A percentile compares a stretch with the other conserved stretches of the same genome.
These are phyloP conservation scores for Chlamydomonas incerta DNA, from an alignment of 139 green algal species.

Conservation along the genomic window DNA sequence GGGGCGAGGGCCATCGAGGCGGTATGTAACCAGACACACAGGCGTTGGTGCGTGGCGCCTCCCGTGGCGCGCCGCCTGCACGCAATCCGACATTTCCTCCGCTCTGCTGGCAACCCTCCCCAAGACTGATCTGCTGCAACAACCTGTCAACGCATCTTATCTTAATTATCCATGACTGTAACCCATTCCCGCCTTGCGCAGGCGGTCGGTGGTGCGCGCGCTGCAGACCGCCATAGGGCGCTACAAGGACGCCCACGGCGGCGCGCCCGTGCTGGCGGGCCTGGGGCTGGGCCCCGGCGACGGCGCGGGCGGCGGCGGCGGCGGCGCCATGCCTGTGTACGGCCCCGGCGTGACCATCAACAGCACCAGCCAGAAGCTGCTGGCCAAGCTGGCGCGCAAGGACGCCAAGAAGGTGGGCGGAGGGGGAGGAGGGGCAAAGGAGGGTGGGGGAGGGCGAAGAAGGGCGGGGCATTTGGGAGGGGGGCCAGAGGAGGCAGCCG, in stretches of 20 bases:
- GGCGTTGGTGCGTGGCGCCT: no score
- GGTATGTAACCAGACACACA: no score
- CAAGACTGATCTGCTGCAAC: no score
- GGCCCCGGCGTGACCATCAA: conserved; percentile 57
- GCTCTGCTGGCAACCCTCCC: no score
- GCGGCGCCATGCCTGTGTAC: conserved; percentile 47
- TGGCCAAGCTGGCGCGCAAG: conserved; percentile 80
- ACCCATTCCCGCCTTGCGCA: neutral
- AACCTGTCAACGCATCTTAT: no score
- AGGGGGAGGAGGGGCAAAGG: no score
- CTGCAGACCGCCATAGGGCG: conserved; percentile 14
- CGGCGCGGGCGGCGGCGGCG: neutral
- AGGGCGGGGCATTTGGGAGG: no score
- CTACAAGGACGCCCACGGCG: conserved; percentile 19
- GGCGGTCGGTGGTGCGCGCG: neutral
- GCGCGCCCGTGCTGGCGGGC: neutral
- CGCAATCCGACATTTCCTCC: no score
- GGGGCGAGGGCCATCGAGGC: neutral
- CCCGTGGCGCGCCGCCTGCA: no score
- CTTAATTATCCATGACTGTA: no score
- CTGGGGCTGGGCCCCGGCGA: neutral
- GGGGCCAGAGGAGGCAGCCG: no score
- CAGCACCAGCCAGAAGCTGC: conserved; percentile 70
- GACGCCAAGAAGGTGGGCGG: conserved; percentile 54
- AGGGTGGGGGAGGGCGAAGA: no score